Evolutionary conservation across 768 basidiomycete species (phyloP).

Genomic region (Galerina marginata): DNA sequence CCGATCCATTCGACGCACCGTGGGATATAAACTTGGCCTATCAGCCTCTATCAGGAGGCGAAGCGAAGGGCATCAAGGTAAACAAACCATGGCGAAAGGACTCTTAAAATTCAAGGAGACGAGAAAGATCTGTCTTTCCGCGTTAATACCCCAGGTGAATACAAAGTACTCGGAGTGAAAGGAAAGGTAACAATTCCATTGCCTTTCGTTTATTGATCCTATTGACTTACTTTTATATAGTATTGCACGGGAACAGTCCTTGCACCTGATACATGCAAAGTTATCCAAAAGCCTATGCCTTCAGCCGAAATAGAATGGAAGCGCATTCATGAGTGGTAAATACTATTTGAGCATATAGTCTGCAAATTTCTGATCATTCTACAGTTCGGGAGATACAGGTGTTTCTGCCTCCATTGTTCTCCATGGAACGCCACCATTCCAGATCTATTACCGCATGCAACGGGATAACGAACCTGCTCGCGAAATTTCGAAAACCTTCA

Average conservation of each 20-base stretch:
- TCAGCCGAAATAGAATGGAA: conserved; percentile 89
- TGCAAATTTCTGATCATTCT: conserved; percentile 7
- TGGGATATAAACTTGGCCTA: conserved; percentile 72
- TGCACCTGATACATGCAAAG: conserved; percentile 80
- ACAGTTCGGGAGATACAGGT: conserved; percentile 88
- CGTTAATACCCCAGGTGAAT: conserved; percentile 75
- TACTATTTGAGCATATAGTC: not conserved
- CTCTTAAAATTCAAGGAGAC: conserved; percentile 53
- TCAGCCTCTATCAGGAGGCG: conserved; percentile 50
- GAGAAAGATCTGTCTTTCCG: conserved; percentile 50
- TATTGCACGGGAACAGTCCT: conserved; percentile 85
- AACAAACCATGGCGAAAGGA: conserved; percentile 68
- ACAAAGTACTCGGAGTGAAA: conserved; percentile 69
- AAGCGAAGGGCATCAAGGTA: conserved; percentile 42
- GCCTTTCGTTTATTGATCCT: no score
- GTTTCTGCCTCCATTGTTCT: conserved; percentile 87
- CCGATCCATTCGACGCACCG: conserved; percentile 68
- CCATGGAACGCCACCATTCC: conserved; percentile 89
- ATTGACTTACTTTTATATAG: conserved; percentile 29
- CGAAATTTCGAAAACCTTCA: conserved; percentile 64
- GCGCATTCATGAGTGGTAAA: conserved; percentile 88
- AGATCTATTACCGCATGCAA: conserved; percentile 77
- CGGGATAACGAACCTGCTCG: conserved; percentile 69
- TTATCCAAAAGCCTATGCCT: conserved; percentile 77
- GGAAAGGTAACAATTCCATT: conserved; percentile 56